Evolutionary conservation across 441 rosid genomes (phyloP).

Genomic region (Gossypium lobatum): DNA sequence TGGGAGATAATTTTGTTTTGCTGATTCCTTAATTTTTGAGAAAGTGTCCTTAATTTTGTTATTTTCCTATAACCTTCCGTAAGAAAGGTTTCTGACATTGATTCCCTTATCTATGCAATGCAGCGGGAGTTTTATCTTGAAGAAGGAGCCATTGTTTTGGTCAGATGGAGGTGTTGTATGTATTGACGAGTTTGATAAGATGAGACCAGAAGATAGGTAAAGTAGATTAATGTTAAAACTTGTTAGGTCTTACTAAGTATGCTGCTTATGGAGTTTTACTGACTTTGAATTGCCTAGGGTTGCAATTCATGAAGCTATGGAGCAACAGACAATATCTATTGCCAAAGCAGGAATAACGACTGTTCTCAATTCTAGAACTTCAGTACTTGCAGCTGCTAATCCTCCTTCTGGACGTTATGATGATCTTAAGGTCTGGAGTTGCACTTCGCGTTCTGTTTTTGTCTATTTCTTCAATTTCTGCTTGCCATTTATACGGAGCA

Average conservation of each 20-base stretch:
- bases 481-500: slow-evolving; percentile 9
- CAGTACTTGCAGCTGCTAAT: slow-evolving; percentile 97
- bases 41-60: too few species aligned
- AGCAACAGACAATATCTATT: slow-evolving; percentile 95
- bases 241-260: slow-evolving; percentile 3
- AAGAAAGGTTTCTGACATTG: slow-evolving; percentile 19
- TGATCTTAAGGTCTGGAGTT: slow-evolving; percentile 75
- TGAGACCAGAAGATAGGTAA: slow-evolving; percentile 98
- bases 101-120: slow-evolving; percentile 13
- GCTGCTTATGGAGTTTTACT: not conserved
- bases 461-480: not conserved
- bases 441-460: slow-evolving; percentile 2
- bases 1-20: not conserved
- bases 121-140: slow-evolving; percentile 97
- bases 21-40: too few species aligned
- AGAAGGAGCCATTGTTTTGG: slow-evolving; percentile 99
- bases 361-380: slow-evolving; percentile 90
- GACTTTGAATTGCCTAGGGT: slow-evolving; percentile 45
- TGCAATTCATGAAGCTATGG: slow-evolving; percentile 99
- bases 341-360: slow-evolving; percentile 99
- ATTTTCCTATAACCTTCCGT: too few species aligned
- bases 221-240: slow-evolving; percentile 2
- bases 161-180: slow-evolving; percentile 96
- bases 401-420: slow-evolving; percentile 98
- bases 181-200: slow-evolving; percentile 95